Evolutionary conservation across 2,329 filamentous ascomycete species (phyloP).

Genomic region (Sporothrix brunneoviolacea): DNA sequence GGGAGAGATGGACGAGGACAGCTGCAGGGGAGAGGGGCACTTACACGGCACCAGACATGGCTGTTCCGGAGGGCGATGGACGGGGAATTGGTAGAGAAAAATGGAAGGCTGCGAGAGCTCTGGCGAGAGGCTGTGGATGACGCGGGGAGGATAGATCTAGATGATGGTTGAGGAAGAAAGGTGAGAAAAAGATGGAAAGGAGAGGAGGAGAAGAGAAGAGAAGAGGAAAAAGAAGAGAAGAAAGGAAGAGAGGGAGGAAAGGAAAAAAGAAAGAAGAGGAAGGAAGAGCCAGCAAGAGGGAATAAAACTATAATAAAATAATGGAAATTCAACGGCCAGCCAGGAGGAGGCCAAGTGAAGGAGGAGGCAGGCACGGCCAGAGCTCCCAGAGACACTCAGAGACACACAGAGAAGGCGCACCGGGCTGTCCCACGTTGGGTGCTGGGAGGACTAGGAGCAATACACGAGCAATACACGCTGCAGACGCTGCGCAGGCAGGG

Average conservation of each 20-base stretch:
- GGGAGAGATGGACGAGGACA: background rate
- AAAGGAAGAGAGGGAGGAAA: background rate
- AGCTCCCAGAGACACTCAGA: background rate
- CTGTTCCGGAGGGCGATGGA: conserved; percentile 9
- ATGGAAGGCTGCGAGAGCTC: background rate
- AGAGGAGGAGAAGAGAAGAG: background rate
- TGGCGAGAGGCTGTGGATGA: background rate
- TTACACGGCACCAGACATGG: conserved; percentile 64
- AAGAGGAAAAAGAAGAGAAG: background rate
- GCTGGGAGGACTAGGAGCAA: background rate
- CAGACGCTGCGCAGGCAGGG: background rate
- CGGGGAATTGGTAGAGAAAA: background rate
- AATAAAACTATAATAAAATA: conserved; percentile 12
- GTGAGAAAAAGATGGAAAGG: background rate
- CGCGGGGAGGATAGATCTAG: background rate
- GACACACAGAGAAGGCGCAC: conserved; percentile 1
- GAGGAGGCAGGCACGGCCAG: conserved; percentile 4
- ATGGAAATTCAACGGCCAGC: conserved; percentile 5
- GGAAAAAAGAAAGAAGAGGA: background rate
- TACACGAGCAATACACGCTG: background rate
- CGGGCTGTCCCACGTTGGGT: conserved; percentile 1
- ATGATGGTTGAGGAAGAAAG: background rate
- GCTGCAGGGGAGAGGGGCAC: conserved; percentile 28
- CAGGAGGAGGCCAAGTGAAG: background rate
- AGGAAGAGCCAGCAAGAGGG: background rate